These are phyloP conservation scores for Daldinia loculata DNA, from an alignment of 495 filamentous ascomycete species.

Conservation along the genomic window DNA sequence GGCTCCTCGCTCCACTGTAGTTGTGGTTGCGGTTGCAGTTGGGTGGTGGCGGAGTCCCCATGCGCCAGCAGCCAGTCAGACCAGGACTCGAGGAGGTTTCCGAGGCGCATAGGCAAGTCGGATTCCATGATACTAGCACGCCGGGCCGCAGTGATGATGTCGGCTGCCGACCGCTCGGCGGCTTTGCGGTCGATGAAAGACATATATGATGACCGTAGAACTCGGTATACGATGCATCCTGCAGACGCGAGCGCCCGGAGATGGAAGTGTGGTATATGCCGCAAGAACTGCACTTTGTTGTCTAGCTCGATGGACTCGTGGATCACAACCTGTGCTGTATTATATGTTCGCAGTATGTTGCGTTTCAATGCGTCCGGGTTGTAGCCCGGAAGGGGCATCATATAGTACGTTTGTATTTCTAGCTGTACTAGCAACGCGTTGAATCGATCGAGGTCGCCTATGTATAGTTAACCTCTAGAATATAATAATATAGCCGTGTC, in stretches of 20 bases:
- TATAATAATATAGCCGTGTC: not conserved
- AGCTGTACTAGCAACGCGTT: constrained; percentile 52
- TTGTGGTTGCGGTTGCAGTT: not conserved
- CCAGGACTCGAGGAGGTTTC: constrained; percentile 49
- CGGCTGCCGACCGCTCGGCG: constrained; percentile 30
- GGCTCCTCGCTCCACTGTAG: constrained; percentile 33
- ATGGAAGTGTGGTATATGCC: constrained; percentile 53
- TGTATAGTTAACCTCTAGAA: not conserved
- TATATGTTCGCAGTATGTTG: constrained; percentile 52
- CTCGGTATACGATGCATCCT: constrained; percentile 51
- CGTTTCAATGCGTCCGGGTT: constrained; percentile 50
- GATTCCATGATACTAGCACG: constrained; percentile 37
- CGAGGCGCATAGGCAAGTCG: constrained; percentile 49
- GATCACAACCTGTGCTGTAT: constrained; percentile 51
- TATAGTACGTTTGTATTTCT: constrained; percentile 58
- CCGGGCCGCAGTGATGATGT: constrained; percentile 31
- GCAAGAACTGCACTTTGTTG: constrained; percentile 44
- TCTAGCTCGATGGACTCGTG: constrained; percentile 46
- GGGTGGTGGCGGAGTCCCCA: not conserved
- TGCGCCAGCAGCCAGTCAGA: constrained; percentile 23
- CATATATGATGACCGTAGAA: constrained; percentile 50
- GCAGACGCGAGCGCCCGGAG: constrained; percentile 51
- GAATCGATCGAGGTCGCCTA: constrained; percentile 52
- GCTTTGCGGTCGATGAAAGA: constrained; percentile 36
- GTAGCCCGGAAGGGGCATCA: constrained; percentile 52